Evolutionary conservation across 495 filamentous ascomycete genomes (phyloP).

Genomic region (Neurospora tetraspora): DNA sequence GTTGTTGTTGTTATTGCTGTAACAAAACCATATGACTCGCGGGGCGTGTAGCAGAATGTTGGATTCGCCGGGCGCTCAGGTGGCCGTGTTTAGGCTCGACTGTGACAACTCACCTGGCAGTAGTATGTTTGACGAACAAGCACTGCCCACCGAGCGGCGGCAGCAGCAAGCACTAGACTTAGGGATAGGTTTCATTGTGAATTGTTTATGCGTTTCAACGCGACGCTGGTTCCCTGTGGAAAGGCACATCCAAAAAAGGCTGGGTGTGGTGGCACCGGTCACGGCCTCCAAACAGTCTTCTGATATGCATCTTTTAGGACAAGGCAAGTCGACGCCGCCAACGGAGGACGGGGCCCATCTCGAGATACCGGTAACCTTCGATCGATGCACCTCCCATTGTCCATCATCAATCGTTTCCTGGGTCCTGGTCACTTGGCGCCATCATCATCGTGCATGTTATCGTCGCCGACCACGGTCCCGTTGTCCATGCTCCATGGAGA

Average conservation of each 20-base stretch:
- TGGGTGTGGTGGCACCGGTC: neutral
- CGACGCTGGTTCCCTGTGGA: neutral
- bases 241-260: neutral
- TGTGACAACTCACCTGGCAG: neutral
- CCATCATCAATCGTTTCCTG: neutral
- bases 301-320: too few relatives aligned
- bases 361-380: neutral
- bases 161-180: neutral
- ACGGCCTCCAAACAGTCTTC: neutral
- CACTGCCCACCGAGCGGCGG: neutral
- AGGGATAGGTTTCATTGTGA: neutral
- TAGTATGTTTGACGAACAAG: neutral
- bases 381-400: neutral
- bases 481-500: too few relatives aligned
- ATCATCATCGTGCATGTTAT: neutral
- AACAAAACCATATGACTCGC: neutral
- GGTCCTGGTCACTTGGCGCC: neutral
- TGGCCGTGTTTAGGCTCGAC: neutral
- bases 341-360: neutral
- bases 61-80: neutral
- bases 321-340: neutral
- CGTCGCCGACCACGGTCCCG: neutral
- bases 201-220: neutral
- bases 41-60: neutral
- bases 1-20: neutral